Conservation (phyloP, 129 eudicot genomes). For the Centella asiatica region DNA sequence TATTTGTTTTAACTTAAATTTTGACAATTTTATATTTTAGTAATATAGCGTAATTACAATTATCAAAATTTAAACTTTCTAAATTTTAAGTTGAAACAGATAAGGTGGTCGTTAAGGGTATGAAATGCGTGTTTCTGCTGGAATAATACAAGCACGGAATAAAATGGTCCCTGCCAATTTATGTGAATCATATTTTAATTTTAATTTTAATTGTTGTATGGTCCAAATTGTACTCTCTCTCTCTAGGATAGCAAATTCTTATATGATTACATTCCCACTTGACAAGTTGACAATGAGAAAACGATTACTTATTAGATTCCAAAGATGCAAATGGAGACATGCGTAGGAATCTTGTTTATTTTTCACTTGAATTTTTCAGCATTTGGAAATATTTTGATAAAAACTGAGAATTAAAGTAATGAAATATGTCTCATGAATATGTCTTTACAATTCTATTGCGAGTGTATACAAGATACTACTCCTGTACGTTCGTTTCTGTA, state of each 20-base stretch:
- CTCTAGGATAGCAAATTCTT: not conserved
- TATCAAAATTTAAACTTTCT: not conserved
- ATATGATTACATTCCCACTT: not conserved
- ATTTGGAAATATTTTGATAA: too few relatives aligned
- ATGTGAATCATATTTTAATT: not conserved
- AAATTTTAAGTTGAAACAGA: not conserved
- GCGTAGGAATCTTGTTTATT: not conserved
- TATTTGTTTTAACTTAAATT: too few relatives aligned
- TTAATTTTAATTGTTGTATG: constrained; percentile 1
- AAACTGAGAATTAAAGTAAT: too few relatives aligned
- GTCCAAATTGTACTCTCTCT: not conserved
- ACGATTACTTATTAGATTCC: not conserved
- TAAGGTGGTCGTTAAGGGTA: not conserved
- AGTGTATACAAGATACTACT: too few relatives aligned
- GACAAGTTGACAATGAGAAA: not conserved
- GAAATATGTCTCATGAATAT: too few relatives aligned
- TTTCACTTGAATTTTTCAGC: not conserved
- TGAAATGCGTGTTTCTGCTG: not conserved
- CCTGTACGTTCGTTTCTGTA: too few relatives aligned
- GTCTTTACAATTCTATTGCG: too few relatives aligned
- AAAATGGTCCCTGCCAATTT: constrained; percentile 7
- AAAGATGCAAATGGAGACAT: not conserved
- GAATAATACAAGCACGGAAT: constrained; percentile 10
- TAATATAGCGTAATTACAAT: not conserved
- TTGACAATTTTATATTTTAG: too few relatives aligned